Conservation (phyloP, 257 asterid species). For the Rauvolfia tetraphylla region DNA sequence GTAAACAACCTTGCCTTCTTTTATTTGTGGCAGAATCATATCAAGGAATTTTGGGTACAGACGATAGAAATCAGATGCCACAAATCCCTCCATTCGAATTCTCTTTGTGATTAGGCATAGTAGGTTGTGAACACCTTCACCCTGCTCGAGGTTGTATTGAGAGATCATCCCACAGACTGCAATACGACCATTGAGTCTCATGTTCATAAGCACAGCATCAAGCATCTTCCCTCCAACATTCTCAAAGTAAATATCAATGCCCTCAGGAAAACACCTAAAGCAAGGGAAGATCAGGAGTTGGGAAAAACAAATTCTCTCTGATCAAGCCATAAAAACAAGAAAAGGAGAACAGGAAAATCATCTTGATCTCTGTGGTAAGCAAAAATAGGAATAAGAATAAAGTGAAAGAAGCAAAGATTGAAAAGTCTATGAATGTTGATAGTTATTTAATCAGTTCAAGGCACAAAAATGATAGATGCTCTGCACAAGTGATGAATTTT, state of each 20-base stretch:
- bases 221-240: slow-evolving; percentile 53
- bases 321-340: not conserved
- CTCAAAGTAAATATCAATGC: slow-evolving; percentile 53
- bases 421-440: not conserved
- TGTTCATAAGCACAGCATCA: slow-evolving; percentile 45
- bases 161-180: slow-evolving; percentile 50
- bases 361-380: not conserved
- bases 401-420: not conserved
- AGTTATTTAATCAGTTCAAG: not conserved
- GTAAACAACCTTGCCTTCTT: slow-evolving; percentile 32
- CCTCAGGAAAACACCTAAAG: slow-evolving; percentile 39
- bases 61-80: slow-evolving; percentile 27
- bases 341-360: not conserved
- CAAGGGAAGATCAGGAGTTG: not conserved
- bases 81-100: slow-evolving; percentile 42
- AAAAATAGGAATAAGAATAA: not conserved
- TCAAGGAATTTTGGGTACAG: slow-evolving; percentile 34
- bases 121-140: slow-evolving; percentile 32
- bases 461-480: not conserved
- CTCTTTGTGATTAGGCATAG: slow-evolving; percentile 21
- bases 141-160: slow-evolving; percentile 35
- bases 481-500: not conserved
- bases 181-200: slow-evolving; percentile 36
- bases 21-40: slow-evolving; percentile 31
- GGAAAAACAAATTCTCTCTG: not conserved